These are phyloP conservation scores for Cinnamomum chago DNA, from an alignment of 164 flowering plant genomes.

Conservation along the genomic window DNA sequence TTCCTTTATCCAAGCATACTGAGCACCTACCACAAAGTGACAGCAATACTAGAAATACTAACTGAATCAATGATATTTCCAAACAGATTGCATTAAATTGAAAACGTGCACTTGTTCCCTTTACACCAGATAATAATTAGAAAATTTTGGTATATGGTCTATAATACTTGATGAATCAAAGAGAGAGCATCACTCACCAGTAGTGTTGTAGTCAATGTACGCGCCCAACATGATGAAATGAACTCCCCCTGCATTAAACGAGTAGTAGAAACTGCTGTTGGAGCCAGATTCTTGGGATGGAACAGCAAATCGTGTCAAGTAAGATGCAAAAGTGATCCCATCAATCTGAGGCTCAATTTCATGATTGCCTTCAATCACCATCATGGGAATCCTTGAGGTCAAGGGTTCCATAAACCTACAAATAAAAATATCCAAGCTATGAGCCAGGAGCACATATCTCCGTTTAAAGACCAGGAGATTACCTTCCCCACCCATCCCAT, in stretches of 20 bases:
- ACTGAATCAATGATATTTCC: neutral
- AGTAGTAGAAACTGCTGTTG: constrained; percentile 65
- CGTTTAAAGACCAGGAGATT: constrained; percentile 5
- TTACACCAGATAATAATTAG: too few species aligned
- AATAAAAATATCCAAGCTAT: neutral
- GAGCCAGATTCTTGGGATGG: constrained; percentile 78
- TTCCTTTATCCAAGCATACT: constrained; percentile 69
- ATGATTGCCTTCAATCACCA: constrained; percentile 94
- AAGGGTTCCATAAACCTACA: constrained; percentile 85
- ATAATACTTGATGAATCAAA: neutral
- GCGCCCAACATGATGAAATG: constrained; percentile 91
- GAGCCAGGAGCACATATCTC: neutral
- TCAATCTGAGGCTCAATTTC: constrained; percentile 86
- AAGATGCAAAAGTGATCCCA: constrained; percentile 63
- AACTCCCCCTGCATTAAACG: constrained; percentile 83
- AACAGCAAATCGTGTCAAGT: constrained; percentile 66
- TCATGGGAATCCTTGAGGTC: constrained; percentile 77
- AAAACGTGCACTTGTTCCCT: neutral
- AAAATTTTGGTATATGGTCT: neutral
- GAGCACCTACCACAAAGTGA: constrained; percentile 41
- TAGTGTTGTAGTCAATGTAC: constrained; percentile 68
- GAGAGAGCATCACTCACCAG: constrained; percentile 37
- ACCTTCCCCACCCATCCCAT: constrained; percentile 99
- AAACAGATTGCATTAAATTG: neutral
- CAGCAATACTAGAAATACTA: neutral